A percentile compares a stretch with the other conserved stretches of the same genome.
Evolutionary conservation across 148 eudicot genomes (phyloP).

Genomic region (Nepenthes gracilis): DNA sequence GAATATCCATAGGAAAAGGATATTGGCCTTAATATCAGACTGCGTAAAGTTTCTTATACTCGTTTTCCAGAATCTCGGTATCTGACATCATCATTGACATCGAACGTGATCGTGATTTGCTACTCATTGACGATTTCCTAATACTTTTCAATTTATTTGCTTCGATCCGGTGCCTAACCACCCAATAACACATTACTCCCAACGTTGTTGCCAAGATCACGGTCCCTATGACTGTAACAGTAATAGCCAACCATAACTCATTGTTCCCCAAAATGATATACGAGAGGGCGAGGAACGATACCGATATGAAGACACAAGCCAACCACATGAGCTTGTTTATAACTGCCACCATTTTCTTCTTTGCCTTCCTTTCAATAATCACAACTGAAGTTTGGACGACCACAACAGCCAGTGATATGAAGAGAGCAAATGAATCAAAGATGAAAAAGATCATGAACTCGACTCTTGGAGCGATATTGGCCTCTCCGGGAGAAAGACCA

Average conservation of each 20-base stretch:
- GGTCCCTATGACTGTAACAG: slow-evolving; percentile 23
- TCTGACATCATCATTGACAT: slow-evolving; percentile 11
- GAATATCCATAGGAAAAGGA: neutral
- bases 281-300: slow-evolving; percentile 25
- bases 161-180: slow-evolving; percentile 22
- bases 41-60: slow-evolving; percentile 13
- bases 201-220: slow-evolving; percentile 20
- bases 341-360: slow-evolving; percentile 25
- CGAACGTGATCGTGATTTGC: slow-evolving; percentile 11
- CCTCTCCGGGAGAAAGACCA: slow-evolving; percentile 20
- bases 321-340: slow-evolving; percentile 31
- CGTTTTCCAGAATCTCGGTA: slow-evolving; percentile 10
- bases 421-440: slow-evolving; percentile 24
- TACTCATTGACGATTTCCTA: slow-evolving; percentile 13
- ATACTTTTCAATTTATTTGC: slow-evolving; percentile 15
- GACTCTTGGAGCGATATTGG: slow-evolving; percentile 15
- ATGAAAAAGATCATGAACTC: slow-evolving; percentile 24
- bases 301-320: slow-evolving; percentile 27
- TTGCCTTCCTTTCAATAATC: slow-evolving; percentile 21
- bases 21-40: slow-evolving; percentile 4
- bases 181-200: slow-evolving; percentile 30
- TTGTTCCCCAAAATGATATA: slow-evolving; percentile 21
- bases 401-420: slow-evolving; percentile 32
- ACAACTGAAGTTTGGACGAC: slow-evolving; percentile 33
- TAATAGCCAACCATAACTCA: slow-evolving; percentile 24